Evolutionary conservation across 768 basidiomycete species (phyloP).

Genomic region (Amanita thiersii): DNA sequence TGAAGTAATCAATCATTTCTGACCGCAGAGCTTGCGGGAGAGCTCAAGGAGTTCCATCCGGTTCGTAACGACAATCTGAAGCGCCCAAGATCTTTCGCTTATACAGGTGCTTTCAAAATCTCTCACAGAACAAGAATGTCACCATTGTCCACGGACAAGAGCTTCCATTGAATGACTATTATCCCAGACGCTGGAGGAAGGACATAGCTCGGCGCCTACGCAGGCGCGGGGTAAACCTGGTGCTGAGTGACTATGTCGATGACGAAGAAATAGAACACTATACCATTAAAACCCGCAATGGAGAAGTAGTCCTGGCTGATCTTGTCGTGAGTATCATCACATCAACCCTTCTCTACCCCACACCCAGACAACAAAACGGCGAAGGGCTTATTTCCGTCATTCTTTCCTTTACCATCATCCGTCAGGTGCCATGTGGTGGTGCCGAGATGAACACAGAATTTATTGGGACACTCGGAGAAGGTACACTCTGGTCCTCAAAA

Average conservation of each 20-base stretch:
- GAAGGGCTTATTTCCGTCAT: too few species aligned
- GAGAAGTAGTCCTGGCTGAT: constrained; percentile 42
- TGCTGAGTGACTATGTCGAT: constrained; percentile 49
- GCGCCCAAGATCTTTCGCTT: constrained; percentile 14
- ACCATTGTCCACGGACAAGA: constrained; percentile 53
- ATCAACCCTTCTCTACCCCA: not conserved
- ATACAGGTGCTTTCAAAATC: constrained; percentile 16
- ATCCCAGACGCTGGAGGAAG: constrained; percentile 46
- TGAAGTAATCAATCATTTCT: not conserved
- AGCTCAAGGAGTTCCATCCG: constrained; percentile 31
- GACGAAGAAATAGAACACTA: constrained; percentile 27
- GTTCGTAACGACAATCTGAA: constrained; percentile 23
- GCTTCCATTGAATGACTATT: constrained; percentile 47
- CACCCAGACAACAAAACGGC: constrained; percentile 9
- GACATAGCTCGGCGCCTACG: constrained; percentile 32
- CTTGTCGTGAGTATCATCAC: constrained; percentile 39
- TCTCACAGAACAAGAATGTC: constrained; percentile 32
- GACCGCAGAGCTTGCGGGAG: constrained; percentile 30
- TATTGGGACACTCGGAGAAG: constrained; percentile 31
- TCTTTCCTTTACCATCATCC: not conserved
- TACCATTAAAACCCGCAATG: constrained; percentile 39
- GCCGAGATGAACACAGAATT: constrained; percentile 46
- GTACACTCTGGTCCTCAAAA: constrained; percentile 28
- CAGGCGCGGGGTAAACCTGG: constrained; percentile 37
- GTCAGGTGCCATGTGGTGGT: constrained; percentile 27